Conservation (phyloP, 75 land plant species). For the Selaginella tamariscina region DNA sequence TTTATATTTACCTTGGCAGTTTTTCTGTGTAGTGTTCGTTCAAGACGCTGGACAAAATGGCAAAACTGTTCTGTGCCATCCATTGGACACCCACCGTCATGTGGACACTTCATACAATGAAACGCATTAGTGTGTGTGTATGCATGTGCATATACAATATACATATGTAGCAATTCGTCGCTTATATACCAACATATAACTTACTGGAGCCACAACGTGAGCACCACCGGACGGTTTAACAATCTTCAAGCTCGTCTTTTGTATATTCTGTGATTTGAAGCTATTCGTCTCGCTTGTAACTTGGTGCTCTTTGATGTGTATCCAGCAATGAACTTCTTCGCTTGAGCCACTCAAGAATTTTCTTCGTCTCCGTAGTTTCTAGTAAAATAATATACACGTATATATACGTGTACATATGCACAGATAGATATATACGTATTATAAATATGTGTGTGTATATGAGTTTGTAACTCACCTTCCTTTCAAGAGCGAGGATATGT, state of each 20-base stretch:
- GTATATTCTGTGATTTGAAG: neutral
- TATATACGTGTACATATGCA: no score
- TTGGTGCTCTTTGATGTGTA: neutral
- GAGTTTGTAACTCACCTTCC: slow-evolving; percentile 56
- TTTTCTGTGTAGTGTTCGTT: slow-evolving; percentile 71
- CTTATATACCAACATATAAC: no score
- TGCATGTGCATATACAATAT: neutral
- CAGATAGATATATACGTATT: no score
- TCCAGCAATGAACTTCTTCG: neutral
- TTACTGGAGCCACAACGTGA: slow-evolving; percentile 14
- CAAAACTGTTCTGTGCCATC: slow-evolving; percentile 55
- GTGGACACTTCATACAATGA: slow-evolving; percentile 54
- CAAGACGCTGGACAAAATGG: slow-evolving; percentile 82
- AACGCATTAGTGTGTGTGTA: no score
- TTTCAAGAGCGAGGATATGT: slow-evolving; percentile 81
- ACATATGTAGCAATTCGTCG: neutral
- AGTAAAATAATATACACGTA: no score
- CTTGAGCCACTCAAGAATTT: slow-evolving; percentile 5
- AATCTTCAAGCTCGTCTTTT: slow-evolving; percentile 36
- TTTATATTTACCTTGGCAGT: slow-evolving; percentile 44
- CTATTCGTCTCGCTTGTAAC: neutral
- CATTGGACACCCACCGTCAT: slow-evolving; percentile 83
- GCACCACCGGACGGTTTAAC: slow-evolving; percentile 16
- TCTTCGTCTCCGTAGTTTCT: slow-evolving; percentile 5
- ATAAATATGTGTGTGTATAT: no score